These are phyloP conservation scores for Rhizopogon sp. DNA, from an alignment of 768 basidiomycete genomes.

Conservation along the genomic window DNA sequence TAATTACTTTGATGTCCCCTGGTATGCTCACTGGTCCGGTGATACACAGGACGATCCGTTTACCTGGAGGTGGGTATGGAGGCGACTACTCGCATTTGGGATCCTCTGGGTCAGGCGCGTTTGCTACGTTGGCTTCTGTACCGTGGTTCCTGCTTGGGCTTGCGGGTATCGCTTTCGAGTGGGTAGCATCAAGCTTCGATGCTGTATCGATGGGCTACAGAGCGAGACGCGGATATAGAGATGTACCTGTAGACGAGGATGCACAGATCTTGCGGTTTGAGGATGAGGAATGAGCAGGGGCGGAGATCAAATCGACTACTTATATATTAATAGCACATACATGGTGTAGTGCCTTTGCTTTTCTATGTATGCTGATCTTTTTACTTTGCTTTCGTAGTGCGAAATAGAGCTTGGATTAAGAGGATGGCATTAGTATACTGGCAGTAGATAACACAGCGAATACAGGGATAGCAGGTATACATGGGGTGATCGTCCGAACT, in stretches of 20 bases:
- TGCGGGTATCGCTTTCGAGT: conserved; percentile 67
- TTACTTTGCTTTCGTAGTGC: neutral
- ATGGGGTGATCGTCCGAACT: neutral
- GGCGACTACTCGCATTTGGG: conserved; percentile 29
- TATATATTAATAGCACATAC: neutral
- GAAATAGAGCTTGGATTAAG: neutral
- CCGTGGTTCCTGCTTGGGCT: conserved; percentile 88
- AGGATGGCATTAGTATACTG: neutral
- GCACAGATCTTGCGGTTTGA: conserved; percentile 83
- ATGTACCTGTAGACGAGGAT: conserved; percentile 82
- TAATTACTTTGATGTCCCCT: neutral
- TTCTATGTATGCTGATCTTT: neutral
- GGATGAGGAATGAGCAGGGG: conserved; percentile 54
- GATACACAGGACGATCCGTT: conserved; percentile 60
- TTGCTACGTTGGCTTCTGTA: conserved; percentile 79
- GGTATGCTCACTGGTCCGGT: conserved; percentile 6
- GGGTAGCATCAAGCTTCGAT: conserved; percentile 47
- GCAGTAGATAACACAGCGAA: neutral
- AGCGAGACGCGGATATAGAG: conserved; percentile 63
- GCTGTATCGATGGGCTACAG: conserved; percentile 33
- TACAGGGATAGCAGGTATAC: neutral
- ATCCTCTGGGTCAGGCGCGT: conserved; percentile 36
- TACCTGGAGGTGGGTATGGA: conserved; percentile 54
- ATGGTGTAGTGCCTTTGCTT: neutral
- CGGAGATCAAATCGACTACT: neutral